Evolutionary conservation across 371 early-diverging fungal genomes (phyloP).

Genomic region (Rhizomucor miehei): DNA sequence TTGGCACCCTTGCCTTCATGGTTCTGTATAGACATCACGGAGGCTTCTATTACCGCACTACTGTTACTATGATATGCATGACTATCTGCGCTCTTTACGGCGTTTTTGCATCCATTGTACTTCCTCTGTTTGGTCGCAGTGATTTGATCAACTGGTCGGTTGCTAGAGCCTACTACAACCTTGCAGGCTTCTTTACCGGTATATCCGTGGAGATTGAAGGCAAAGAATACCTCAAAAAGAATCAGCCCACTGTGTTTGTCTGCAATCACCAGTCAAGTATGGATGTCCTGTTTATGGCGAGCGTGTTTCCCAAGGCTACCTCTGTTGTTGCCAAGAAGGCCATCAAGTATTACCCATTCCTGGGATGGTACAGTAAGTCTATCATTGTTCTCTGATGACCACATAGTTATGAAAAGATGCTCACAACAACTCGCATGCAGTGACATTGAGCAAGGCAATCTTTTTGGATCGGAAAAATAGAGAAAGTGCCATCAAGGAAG

Average conservation of each 20-base stretch:
- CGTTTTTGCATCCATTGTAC: constrained; percentile 38
- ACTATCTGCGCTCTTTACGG: constrained; percentile 39
- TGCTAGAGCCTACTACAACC: constrained; percentile 50
- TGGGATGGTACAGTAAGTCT: constrained; percentile 85
- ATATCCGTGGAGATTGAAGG: constrained; percentile 61
- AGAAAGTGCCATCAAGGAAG: constrained; percentile 75
- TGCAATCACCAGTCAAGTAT: constrained; percentile 89
- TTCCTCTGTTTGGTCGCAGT: constrained; percentile 45
- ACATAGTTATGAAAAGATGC: not conserved
- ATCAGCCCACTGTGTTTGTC: constrained; percentile 65
- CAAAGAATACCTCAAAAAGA: constrained; percentile 49
- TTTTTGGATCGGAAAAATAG: constrained; percentile 89
- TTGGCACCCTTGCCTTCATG: constrained; percentile 8
- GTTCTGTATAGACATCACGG: constrained; percentile 28
- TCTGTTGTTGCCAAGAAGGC: constrained; percentile 81
- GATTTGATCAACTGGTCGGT: constrained; percentile 62
- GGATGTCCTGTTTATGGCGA: constrained; percentile 75
- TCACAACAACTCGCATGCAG: constrained; percentile 29
- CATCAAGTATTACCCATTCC: constrained; percentile 79
- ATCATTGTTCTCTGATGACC: constrained; percentile 1
- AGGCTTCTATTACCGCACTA: constrained; percentile 31
- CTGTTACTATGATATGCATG: constrained; percentile 21
- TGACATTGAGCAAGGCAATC: constrained; percentile 75
- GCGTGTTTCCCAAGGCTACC: constrained; percentile 69
- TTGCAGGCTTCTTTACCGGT: constrained; percentile 52